These are phyloP conservation scores for Bondarzewia mesenterica DNA, from an alignment of 1,284 basidiomycete genomes.

Conservation along the genomic window DNA sequence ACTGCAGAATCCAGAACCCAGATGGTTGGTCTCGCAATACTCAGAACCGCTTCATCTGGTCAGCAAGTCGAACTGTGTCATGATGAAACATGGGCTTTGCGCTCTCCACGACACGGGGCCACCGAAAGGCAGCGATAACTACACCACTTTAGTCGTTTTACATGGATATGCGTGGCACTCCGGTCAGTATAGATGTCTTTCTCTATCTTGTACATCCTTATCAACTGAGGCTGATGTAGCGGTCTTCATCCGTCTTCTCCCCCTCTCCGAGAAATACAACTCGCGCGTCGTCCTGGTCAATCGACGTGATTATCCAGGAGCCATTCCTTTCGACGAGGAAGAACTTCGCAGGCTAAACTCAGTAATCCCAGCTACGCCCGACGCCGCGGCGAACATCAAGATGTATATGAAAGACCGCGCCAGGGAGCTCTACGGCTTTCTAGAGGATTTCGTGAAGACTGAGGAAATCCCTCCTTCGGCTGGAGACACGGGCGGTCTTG, in stretches of 20 bases:
- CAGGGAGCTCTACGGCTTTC: neutral
- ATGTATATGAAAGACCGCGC: neutral
- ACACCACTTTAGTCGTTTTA: neutral
- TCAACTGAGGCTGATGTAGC: constrained; percentile 1
- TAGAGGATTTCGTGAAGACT: neutral
- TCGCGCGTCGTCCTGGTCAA: constrained; percentile 20
- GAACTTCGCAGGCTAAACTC: constrained; percentile 11
- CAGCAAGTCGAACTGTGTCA: no score
- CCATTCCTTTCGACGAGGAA: constrained; percentile 15
- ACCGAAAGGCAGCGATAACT: neutral
- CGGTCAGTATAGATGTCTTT: neutral
- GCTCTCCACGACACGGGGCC: neutral
- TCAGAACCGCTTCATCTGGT: no score
- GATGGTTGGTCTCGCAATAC: no score
- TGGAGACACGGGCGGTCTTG: neutral
- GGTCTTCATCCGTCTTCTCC: constrained; percentile 9
- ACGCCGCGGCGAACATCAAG: constrained; percentile 5
- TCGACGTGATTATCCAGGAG: constrained; percentile 22
- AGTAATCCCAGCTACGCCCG: neutral
- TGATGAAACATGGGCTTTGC: neutral
- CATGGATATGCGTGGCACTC: neutral
- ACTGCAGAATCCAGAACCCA: no score
- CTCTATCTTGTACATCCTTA: neutral
- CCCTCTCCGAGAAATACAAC: constrained; percentile 14
- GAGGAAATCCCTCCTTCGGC: neutral